phyloP scores from a whole-genome alignment of 1,139 yeast genomes.

The Taphrina deformans region DNA sequence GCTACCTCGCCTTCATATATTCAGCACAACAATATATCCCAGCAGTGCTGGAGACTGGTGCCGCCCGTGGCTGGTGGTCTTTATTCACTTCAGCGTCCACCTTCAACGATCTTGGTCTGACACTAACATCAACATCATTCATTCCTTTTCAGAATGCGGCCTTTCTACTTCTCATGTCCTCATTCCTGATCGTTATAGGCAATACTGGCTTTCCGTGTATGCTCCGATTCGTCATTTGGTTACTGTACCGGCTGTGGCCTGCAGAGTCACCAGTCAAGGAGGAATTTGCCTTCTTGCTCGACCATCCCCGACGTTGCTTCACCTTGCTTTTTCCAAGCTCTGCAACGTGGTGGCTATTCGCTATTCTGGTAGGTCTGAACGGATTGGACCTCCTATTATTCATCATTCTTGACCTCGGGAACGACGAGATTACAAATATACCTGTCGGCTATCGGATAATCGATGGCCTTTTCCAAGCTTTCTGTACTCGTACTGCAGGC shows the following conservation, averaged over 20 bases:
- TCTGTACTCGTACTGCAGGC: slow-evolving; percentile 93
- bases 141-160: slow-evolving; percentile 31
- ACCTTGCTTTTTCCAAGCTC: slow-evolving; percentile 85
- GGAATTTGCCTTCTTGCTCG: slow-evolving; percentile 75
- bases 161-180: slow-evolving; percentile 33
- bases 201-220: slow-evolving; percentile 37
- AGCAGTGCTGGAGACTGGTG: slow-evolving; percentile 55
- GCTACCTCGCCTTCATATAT: slow-evolving; percentile 67
- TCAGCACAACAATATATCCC: slow-evolving; percentile 46
- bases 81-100: slow-evolving; percentile 75
- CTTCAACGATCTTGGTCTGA: slow-evolving; percentile 75
- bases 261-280: slow-evolving; percentile 29
- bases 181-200: slow-evolving; percentile 36
- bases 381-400: slow-evolving; percentile 76
- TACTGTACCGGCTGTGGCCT: slow-evolving; percentile 30
- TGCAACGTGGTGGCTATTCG: slow-evolving; percentile 93
- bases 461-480: slow-evolving; percentile 85
- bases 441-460: slow-evolving; percentile 69
- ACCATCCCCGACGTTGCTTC: slow-evolving; percentile 96
- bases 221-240: slow-evolving; percentile 36
- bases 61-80: slow-evolving; percentile 88
- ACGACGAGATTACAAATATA: slow-evolving; percentile 50
- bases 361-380: slow-evolving; percentile 70
- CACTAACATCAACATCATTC: slow-evolving; percentile 35
- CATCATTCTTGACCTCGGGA: slow-evolving; percentile 69